Base-by-base conservation (phyloP, 2,329 filamentous ascomycete species). In the Stachybotrys elegans region DNA sequence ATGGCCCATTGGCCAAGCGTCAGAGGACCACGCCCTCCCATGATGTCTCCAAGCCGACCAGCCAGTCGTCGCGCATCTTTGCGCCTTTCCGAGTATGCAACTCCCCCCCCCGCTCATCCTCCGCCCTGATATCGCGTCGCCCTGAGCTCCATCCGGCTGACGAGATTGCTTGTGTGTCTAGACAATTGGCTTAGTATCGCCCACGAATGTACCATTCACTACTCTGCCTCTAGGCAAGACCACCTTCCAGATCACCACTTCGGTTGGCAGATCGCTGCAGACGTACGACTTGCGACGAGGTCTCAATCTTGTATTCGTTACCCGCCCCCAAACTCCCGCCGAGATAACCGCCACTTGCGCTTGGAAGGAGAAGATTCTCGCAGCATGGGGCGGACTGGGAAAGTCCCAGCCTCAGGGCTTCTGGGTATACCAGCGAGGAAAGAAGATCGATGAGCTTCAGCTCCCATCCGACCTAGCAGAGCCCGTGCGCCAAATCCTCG, bases 231-330 rank as follows among this genome's bases (percentile, higher is more conserved):
- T 95, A 14, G 93, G 93, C 46, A 95, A 95, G 68, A 92, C 88
- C 1, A 95, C 90, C 4, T 98, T 95, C 61, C 93, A 98, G 64
- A 89, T 98, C 65, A 97, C 93, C 25, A 98, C 93, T 22, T 97
- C 89, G 0, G 87, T 94, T 49, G 93, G 92, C 50, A 81, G 84
- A 57, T 88, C 85, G 47, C 77, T 98, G 38, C 93, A 98, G 67
- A 98, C 93, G 0, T 98, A 98, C 70, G 93, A 98, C 62, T 71
- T 98, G 49, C 88, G 86, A 63, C 82, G 84, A 56, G 92, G 92
- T 38, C 78, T 98, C 48, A 92, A 94, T 57, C 81, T 98, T 40
- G 82, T 97, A 57, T 98, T 98, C 66, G 79, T 98, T 48, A 96
- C 88, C 17, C 79, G 90, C 42, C 93, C 94, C 1, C 87, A 95